Evolutionary conservation across 306 rosid genomes (phyloP), one percentile per base, ranked within the genome.

Genomic region (Abrus pulchellus): DNA sequence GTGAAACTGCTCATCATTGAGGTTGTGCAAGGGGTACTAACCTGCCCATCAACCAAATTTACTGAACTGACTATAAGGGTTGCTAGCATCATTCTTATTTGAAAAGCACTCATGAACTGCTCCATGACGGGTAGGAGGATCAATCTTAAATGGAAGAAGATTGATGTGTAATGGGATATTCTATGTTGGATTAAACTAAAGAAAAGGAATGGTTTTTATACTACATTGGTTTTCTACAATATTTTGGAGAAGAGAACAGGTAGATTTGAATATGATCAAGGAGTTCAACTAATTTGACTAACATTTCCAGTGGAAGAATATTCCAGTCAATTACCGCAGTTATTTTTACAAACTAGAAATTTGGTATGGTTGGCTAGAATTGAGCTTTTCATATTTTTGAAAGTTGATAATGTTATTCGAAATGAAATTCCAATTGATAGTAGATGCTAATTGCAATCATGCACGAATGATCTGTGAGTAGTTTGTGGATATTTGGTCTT

Each of bases 1-100:
- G 97, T 90, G 88, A 95, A 83, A 77, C 68, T 91, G 69, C 85
- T 83, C 7, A 89, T 77, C 93, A 85, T 78, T 48, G 94, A 85
- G 61, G 62, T 2, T 54, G 97, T 89, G 89, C 99, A 93, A 9
- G 99, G 86, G 0, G 88, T 84, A 43, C 56, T 75, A 14, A 84
- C 80, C 80, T 81, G 89, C 5, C 87, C 87, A 44, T 70, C 13
- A 28, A 83, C 90, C 54, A 70, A 27, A 20, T 45, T 56, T 29
- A 79, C 10, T 65, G 85, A 77, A 7, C 82, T 29, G n/a, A 87
- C 34, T 6, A 83, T 13, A 61, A 86, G 34, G 44, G 65, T 29
- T 55, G 28, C 38, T 48, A 65, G 52, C 4, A 86, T 81, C 52
- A 85, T 11, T 54, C 30, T 57, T 48, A 80, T n/a, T 52, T 64